A percentile compares a stretch with the other conserved stretches of the same genome.
phyloP scores from a whole-genome alignment of 2,329 filamentous ascomycete genomes.

The Orbilia oligospora region DNA sequence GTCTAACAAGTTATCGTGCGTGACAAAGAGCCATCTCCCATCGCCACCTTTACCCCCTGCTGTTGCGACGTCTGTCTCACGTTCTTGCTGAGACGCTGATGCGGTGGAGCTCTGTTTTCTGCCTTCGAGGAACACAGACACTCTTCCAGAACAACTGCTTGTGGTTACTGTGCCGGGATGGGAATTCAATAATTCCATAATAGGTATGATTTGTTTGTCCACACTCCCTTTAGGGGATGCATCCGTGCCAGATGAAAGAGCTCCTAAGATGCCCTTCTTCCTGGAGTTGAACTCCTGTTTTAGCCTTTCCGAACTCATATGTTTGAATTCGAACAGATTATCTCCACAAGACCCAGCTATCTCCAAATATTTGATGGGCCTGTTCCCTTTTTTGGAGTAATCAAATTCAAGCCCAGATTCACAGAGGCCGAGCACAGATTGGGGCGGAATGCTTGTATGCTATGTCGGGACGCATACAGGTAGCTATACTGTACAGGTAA shows the following conservation, averaged over 20 bases:
- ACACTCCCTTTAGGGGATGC: conserved; percentile 90
- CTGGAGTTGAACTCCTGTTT: conserved; percentile 64
- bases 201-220: conserved; percentile 80
- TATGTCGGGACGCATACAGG: no score
- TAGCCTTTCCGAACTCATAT: conserved; percentile 9
- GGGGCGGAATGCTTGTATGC: not conserved
- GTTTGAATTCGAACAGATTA: not conserved
- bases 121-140: conserved; percentile 91
- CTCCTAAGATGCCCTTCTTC: conserved; percentile 80
- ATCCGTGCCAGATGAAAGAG: conserved; percentile 80
- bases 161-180: conserved; percentile 86
- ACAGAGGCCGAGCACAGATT: not conserved
- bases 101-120: conserved; percentile 68
- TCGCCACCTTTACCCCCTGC: conserved; percentile 88
- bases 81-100: not conserved
- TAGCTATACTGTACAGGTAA: no score
- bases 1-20: conserved; percentile 78
- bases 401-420: not conserved
- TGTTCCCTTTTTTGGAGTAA: not conserved
- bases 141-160: conserved; percentile 89
- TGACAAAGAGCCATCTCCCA: conserved; percentile 88
- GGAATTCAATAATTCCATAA: conserved; percentile 84
- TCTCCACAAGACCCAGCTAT: not conserved
- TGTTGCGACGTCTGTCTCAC: conserved; percentile 68
- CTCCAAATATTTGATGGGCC: no score